Percentiles rank a stretch among this genome's conserved stretches.
Evolutionary conservation across 345 rosid genomes (phyloP).

Genomic region (Reutealis trisperma): DNA sequence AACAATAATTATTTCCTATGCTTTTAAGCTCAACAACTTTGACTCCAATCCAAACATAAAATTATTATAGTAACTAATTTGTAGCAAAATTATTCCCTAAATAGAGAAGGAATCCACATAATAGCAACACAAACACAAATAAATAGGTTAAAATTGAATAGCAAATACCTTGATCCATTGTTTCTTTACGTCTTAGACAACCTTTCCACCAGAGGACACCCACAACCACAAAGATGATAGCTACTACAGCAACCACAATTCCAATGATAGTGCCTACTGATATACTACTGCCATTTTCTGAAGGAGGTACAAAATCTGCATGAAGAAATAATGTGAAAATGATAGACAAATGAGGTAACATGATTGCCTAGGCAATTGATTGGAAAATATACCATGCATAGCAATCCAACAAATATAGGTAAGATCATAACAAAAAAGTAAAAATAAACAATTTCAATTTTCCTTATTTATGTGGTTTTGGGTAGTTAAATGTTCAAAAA

Average conservation of each 20-base stretch:
- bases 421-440: too few species aligned
- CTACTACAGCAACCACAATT: conserved; percentile 11
- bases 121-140: not conserved
- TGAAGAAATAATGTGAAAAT: not conserved
- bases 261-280: conserved; percentile 6
- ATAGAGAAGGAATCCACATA: not conserved
- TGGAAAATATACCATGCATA: too few species aligned
- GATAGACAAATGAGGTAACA: not conserved
- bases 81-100: not conserved
- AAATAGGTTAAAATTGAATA: not conserved
- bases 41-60: too few species aligned
- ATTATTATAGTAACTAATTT: too few species aligned
- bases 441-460: too few species aligned
- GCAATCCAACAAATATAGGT: too few species aligned
- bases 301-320: conserved; percentile 15
- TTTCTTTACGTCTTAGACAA: not conserved
- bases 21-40: too few species aligned
- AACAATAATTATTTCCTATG: too few species aligned
- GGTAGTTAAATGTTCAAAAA: too few species aligned
- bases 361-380: too few species aligned
- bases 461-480: too few species aligned
- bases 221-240: not conserved
- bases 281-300: conserved; percentile 12
- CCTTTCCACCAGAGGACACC: conserved; percentile 11
- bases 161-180: conserved; percentile 3